These are phyloP conservation scores for Cytospora piceicola DNA, from an alignment of 2,329 filamentous ascomycete genomes.

Conservation along the genomic window DNA sequence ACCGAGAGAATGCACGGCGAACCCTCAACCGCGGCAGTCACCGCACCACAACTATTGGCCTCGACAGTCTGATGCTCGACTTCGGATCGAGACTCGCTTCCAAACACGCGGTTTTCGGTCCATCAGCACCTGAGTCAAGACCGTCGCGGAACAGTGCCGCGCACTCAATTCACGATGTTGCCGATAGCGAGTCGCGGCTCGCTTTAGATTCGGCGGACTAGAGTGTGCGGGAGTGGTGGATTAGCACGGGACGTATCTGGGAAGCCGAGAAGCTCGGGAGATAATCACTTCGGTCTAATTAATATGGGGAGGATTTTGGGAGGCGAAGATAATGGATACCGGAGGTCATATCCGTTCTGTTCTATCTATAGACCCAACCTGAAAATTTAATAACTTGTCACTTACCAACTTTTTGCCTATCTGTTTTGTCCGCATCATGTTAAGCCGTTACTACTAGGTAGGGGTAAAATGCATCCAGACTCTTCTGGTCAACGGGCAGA, in stretches of 20 bases:
- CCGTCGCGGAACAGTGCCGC: no score
- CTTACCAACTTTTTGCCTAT: neutral
- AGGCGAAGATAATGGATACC: neutral
- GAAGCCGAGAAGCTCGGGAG: neutral
- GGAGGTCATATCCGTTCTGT: neutral
- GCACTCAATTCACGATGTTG: no score
- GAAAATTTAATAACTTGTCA: neutral
- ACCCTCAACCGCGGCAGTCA: neutral
- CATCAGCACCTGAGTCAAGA: no score
- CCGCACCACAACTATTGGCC: no score
- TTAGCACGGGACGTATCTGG: no score
- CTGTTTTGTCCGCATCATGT: neutral
- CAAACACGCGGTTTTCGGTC: neutral
- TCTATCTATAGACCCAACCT: neutral
- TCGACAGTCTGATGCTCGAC: no score
- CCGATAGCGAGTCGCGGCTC: no score
- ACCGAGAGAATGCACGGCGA: neutral
- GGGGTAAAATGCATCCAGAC: neutral
- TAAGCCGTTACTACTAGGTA: neutral
- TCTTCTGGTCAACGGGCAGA: constrained; percentile 7
- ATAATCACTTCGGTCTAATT: neutral
- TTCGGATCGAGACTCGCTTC: no score
- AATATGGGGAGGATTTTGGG: neutral
- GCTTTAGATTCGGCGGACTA: no score
- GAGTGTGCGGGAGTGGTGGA: no score